Base-by-base conservation (phyloP, 192 early-diverging fungal genomes). In the Haplosporangium gracile region DNA sequence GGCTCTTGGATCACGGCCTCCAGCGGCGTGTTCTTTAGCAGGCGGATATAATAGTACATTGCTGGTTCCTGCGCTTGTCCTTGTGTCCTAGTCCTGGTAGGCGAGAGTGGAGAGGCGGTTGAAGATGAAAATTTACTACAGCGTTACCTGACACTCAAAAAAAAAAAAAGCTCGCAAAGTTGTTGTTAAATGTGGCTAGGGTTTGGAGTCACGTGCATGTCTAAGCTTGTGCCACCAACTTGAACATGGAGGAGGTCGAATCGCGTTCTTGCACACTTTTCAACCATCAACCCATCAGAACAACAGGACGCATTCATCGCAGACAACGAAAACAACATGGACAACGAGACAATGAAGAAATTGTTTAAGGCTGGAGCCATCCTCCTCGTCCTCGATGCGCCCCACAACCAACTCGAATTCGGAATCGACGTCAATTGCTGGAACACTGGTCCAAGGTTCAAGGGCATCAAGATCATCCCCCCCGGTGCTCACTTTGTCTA, bases 401-500 rank as follows among this genome's bases (percentile, higher is more conserved):
- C 98, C 2, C 65, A 79, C 18, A 91, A 94, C 34, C 86, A 78
- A 29, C 80, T 79, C 34, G 83, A 97, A 81, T 97, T 99, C 82
- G 98, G 98, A 18, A 94, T 98, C 72, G 98, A 98, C 82, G 92
- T 93, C 84, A 96, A 95, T 82, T 93, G 93, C 29, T 99, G 97
- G 97, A 90, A 93, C 65, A 96, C 93, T 26, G 98, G 98, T 2
- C 97, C 97, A 18, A 88, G 92, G 47, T 99, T 99, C 88, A 96
- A 92, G 77, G 98, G 98, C 55, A 83, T 99, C 36, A 98, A 98
- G 89, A 89, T 98, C 68, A 96, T 99, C 73, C 97, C 98, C 26
- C 96, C 97, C 0, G 98, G 98, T 0, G 90, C 97, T 65, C 98
- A 99, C 89, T 98, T 97, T 88, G 89, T 98, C 22, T 96, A 96